A percentile compares a stretch with the other conserved stretches of the same genome.
These are phyloP conservation scores for Drosera spatulata DNA, from an alignment of 179 eudicot genomes.

Conservation along the genomic window DNA sequence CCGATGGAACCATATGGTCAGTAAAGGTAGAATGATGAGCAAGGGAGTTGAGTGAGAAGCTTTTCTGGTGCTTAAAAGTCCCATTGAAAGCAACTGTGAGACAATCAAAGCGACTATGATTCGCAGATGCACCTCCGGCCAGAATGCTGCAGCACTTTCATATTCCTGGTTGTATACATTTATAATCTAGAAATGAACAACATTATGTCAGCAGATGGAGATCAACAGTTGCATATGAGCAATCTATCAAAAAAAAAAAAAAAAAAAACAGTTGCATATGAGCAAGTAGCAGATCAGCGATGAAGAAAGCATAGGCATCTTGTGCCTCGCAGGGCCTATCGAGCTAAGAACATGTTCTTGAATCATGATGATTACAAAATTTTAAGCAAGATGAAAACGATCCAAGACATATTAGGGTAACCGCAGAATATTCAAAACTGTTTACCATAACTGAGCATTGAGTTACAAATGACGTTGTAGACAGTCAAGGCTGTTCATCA, in stretches of 20 bases:
- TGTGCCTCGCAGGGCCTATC: no score
- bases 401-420: not conserved
- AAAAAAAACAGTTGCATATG: no score
- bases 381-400: not conserved
- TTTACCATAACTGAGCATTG: no score
- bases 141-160: constrained; percentile 31
- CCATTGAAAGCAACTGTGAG: constrained; percentile 29
- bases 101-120: constrained; percentile 18
- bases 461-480: no score
- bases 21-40: constrained; percentile 25
- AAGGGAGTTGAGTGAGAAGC: constrained; percentile 30
- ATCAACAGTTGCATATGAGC: no score
- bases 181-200: constrained; percentile 10
- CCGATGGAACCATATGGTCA: constrained; percentile 22
- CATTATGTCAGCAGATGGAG: not conserved
- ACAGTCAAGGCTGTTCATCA: no score
- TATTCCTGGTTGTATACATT: constrained; percentile 31
- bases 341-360: not conserved
- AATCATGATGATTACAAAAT: not conserved
- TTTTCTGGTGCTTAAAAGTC: constrained; percentile 25
- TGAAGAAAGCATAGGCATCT: no score
- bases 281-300: no score
- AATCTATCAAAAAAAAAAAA: no score
- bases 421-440: no score
- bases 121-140: constrained; percentile 33